Conservation (phyloP, 208 protist genomes). For the Endotrypanum monterogeii region DNA sequence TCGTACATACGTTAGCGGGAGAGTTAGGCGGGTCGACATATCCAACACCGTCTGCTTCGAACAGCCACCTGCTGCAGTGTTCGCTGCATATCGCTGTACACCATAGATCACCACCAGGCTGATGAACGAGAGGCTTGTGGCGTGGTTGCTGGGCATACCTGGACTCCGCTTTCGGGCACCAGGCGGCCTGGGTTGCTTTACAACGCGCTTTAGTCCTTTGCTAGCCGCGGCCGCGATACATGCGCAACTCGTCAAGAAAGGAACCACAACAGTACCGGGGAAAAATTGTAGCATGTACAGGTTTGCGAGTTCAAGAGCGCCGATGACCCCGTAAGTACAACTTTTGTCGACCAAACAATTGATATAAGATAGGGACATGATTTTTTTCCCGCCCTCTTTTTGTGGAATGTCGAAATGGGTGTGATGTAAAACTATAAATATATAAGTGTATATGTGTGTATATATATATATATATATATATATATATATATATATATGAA, state of each 20-base stretch:
- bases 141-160: constrained; percentile 77
- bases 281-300: constrained; percentile 31
- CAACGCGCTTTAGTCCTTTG: constrained; percentile 49
- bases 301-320: constrained; percentile 40
- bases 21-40: constrained; percentile 6
- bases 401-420: no score
- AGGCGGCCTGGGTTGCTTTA: constrained; percentile 50
- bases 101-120: constrained; percentile 27
- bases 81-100: constrained; percentile 16
- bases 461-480: constrained; percentile 11
- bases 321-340: constrained; percentile 41
- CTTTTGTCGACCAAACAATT: constrained; percentile 40
- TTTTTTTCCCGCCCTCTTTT: not conserved
- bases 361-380: constrained; percentile 12
- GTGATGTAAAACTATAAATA: no score
- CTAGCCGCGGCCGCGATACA: constrained; percentile 44
- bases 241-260: constrained; percentile 39
- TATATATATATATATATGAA: constrained; percentile 6
- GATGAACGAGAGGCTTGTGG: constrained; percentile 52
- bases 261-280: constrained; percentile 37
- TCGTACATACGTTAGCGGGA: not conserved
- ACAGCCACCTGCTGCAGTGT: not conserved
- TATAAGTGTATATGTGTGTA: constrained; percentile 1
- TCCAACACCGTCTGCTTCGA: not conserved
- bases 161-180: constrained; percentile 55